Base-by-base conservation (phyloP, 2,329 filamentous ascomycete genomes). In the Triangularia verruculosa region DNA sequence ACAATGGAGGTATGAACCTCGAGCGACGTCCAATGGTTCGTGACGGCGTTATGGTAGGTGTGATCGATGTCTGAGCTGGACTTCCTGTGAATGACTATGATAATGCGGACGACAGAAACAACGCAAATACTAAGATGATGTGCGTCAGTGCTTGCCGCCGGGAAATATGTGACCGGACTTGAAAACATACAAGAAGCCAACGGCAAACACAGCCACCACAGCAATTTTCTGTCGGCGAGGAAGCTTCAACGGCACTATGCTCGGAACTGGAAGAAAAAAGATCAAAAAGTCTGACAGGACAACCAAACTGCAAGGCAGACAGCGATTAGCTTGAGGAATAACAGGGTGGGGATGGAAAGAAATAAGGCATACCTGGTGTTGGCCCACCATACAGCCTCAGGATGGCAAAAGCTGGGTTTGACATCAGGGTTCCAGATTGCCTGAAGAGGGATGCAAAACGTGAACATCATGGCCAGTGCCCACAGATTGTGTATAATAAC, bases 221-320 rank as follows among this genome's bases (percentile, higher is more conserved):
- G 63, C 57, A 9, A 67, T 6, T 34, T 69, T 62, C 25, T 66
- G 59, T 32, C 68, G 61, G 57, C 66, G 43, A 13, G 61, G 62
- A 7, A 64, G 62, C 24, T 65, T 64, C 7, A 67, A 55, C 8
- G 64, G 64, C 15, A 57, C 13, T 15, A 66, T 57, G 20, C 63
- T 43, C 2, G 64, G 59, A 71, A 82, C 72, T 7, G 80, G 71
- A 2, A 80, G 78, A 71, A 72, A 77, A 75, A 67, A 77, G 34
- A 78, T 76, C 51, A 79, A 76, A 3, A 82, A 64, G 52, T 69
- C 68, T 28, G 59, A 64, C 9, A 12, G 43, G 15, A 69, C 59
- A 3, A 39, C 51, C 11, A 68, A 11, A 12, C 66, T 69, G 47
- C 25, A 32, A 13, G 13, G 6, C n/a, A 1, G 9, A 9, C 5